These are phyloP conservation scores for Phytophthora melonis DNA, from an alignment of 352 stramenopile species.

Conservation along the genomic window DNA sequence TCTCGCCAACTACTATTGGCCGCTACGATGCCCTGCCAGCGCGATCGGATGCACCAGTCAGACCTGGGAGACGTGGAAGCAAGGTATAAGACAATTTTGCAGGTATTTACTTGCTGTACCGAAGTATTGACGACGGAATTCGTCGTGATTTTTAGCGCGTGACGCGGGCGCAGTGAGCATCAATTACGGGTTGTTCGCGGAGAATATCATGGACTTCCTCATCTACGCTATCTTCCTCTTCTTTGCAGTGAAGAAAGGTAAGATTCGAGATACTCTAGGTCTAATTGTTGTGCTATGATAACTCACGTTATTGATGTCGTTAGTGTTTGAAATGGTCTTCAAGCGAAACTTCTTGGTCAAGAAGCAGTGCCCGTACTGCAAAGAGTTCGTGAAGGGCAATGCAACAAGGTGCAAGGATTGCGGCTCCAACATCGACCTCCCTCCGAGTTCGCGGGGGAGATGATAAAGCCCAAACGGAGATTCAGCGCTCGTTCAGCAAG, in stretches of 20 bases:
- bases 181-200: constrained; percentile 66
- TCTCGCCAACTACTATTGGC: constrained; percentile 59
- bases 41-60: constrained; percentile 39
- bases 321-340: constrained; percentile 68
- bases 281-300: not conserved
- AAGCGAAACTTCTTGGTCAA: constrained; percentile 61
- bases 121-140: not conserved
- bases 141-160: constrained; percentile 39
- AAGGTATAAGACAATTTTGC: constrained; percentile 34
- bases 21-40: constrained; percentile 46
- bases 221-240: constrained; percentile 75
- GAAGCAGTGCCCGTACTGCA: constrained; percentile 66
- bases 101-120: not conserved
- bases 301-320: too few relatives aligned
- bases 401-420: constrained; percentile 38
- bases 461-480: not conserved
- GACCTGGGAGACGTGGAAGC: constrained; percentile 64
- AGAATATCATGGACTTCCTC: constrained; percentile 71
- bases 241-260: constrained; percentile 71
- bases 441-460: not conserved
- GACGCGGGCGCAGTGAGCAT: constrained; percentile 59
- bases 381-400: constrained; percentile 65
- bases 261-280: not conserved
- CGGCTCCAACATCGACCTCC: constrained; percentile 15
- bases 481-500: not conserved